These are phyloP conservation scores for Exophiala spinifera DNA, from an alignment of 2,329 filamentous ascomycete species.

Conservation along the genomic window DNA sequence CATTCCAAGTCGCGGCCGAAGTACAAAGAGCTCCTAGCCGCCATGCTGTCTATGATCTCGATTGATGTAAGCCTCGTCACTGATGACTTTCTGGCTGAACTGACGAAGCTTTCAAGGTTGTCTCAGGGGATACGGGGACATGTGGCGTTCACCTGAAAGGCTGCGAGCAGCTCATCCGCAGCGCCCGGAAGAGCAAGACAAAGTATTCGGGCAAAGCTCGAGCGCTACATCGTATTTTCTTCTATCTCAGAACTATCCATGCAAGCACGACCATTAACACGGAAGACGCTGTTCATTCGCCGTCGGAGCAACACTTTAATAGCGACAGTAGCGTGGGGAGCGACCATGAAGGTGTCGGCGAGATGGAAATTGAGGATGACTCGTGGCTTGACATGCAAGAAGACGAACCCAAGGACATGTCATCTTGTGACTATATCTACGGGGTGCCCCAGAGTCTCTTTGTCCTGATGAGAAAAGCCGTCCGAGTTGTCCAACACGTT, in stretches of 20 bases:
- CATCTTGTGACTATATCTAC: constrained; percentile 5
- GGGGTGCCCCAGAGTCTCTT: constrained; percentile 3
- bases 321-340: not conserved
- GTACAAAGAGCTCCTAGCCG: constrained; percentile 5
- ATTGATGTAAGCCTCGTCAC: not conserved
- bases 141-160: constrained; percentile 3
- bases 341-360: not conserved
- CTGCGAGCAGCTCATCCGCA: constrained; percentile 4
- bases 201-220: constrained; percentile 6
- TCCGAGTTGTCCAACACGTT: not conserved
- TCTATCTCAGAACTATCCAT: constrained; percentile 3
- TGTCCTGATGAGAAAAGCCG: constrained; percentile 1
- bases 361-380: not conserved
- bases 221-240: constrained; percentile 6
- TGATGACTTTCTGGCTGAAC: not conserved
- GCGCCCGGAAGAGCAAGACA: constrained; percentile 2
- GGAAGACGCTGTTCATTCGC: not conserved
- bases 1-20: not conserved
- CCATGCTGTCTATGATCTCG: constrained; percentile 8
- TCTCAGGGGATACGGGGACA: constrained; percentile 4
- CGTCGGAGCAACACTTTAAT: not conserved
- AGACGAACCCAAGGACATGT: not conserved
- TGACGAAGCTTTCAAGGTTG: not conserved
- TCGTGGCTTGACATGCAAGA: constrained; percentile 2
- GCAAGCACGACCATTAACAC: constrained; percentile 3